Base-by-base conservation (phyloP, 495 filamentous ascomycete genomes). In the Aspergillus hancockii region DNA sequence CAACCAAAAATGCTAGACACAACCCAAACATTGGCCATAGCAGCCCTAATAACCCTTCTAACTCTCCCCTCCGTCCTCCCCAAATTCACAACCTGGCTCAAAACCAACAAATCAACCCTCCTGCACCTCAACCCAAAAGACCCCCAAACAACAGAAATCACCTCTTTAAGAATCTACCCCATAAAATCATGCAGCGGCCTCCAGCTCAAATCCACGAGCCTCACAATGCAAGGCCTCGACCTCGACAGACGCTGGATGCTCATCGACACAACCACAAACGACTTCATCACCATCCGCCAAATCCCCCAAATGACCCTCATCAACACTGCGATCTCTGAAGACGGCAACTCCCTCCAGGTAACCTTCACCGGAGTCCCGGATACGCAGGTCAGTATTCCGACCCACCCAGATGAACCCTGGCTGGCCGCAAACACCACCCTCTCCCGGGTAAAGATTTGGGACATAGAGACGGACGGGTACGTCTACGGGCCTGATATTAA, bases 151-250 rank as follows among this genome's bases (percentile, higher is more conserved):
- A 28, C 64, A 57, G 73, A 75, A 28, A 73, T 79, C 36, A 54
- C 72, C 60, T 69, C 71, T 8, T 52, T 97, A 45, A 90, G 85
- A 74, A 85, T 95, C 59, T 96, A 94, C 72, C 93, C 93, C 4
- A 80, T 98, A 64, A 97, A 98, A 75, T 92, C 89, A 53, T 97
- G 93, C 71, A 81, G 83, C 62, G 90, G 90, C 23, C 83, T 97
- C 55, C 85, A 92, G 68, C 68, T 96, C 60, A 71, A 78, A 49
- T 68, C 80, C 55, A 85, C 83, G 47, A 85, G 81, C 32, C 80
- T 96, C 4, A 72, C 89, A 28, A 75, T 84, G 34, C 83, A 85
- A 38, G 93, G 93, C 1, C 81, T 98, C 47, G 83, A 90, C 66
- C 89, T 90, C 67, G 93, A 98, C 71, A 86, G 93, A 2, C 65